Base-by-base conservation (phyloP, 2,329 filamentous ascomycete species). In the Trichophyton simii region DNA sequence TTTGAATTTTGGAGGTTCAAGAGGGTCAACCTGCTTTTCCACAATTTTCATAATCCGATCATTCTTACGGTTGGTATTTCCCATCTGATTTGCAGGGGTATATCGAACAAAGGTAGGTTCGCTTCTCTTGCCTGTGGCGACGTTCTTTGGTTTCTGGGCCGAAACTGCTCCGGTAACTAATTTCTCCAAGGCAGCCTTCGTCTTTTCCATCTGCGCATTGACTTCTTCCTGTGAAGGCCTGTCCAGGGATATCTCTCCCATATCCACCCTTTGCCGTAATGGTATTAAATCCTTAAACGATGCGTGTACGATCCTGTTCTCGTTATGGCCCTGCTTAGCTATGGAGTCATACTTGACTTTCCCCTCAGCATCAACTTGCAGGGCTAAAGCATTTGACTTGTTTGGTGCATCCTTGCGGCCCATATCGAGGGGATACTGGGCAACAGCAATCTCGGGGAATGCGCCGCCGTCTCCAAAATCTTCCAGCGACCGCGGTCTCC, bases 21-120 rank as follows among this genome's bases (percentile, higher is more conserved):
- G 88, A 0, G 94, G 94, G 75, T 99, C 94, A 67, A 87, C 82
- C 73, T 97, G 92, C 61, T 90, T 82, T 73, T 96, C 90, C 42
- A 96, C 90, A 75, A 99, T 97, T 79, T 97, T 97, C 84, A 99
- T 95, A 66, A 99, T 96, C 13, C 94, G 86, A 69, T 97, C 91
- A 69, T 91, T 89, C 77, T 96, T 95, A 74, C 86, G 87, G 44
- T 83, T 85, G 25, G 79, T 83, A 72, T 91, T 89, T 11, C 94
- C 94, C 90, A 99, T 96, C 77, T 99, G 94, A 69, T 94, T 92
- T 48, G 91, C 89, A 3, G 94, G 94, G 15, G 91, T 97, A 72
- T 99, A 99, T 66, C 90, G 84, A 63, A 99, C 94, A 73, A 91
- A 99, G 0, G 92, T 97, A 4, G 94, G 86, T 63, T 96, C 92